Evolutionary conservation across 768 basidiomycete species (phyloP), one percentile per base, ranked within the genome.

Genomic region (Podaxis pistillaris): DNA sequence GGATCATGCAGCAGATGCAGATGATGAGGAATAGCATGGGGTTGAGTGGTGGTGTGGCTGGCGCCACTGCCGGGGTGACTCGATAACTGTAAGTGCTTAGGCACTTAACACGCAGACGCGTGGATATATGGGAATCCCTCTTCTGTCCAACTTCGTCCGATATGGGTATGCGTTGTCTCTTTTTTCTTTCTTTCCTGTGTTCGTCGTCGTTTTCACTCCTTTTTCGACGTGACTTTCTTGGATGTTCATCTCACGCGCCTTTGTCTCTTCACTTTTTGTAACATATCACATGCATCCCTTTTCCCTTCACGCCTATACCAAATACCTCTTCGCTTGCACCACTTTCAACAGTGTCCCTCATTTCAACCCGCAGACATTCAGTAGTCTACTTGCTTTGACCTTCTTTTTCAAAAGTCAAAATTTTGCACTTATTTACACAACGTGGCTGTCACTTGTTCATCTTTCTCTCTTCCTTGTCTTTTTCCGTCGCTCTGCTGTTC

Each of bases 1-100:
- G 61, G 55, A 62, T 62, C 17, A 62, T 62, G 61, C 61, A 62
- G 17, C 61, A 62, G 37, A 50, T 62, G 55, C 61, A 62, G 54
- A 40, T 62, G 61, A 62, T 62, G 61, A 56, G 54, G 28, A 62
- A 62, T 28, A 62, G 46, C 49, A 62, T 62, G 61, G 38, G 38
- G 7, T 13, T 60, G 44, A n/a, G 13, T 24, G 19, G 15, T 11
- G 55, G 33, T 38, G 41, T 37, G 15, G 36, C 19, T 8, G n/a
- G 19, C 4, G 26, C 50, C 11, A 5, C 22, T 44, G n/a, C 50
- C 19, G 59, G 59, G 17, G 36, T 19, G 58, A 51, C 11, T 51
- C 47, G 58, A 7, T 60, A 44, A 28, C 17, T 7, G 41, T 5
- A 28, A 8, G 28, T 37, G 38, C 40, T 41, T 41, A 8, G 36